Conservation (phyloP, 768 basidiomycete genomes). For the Termitomyces bulborhizus region DNA sequence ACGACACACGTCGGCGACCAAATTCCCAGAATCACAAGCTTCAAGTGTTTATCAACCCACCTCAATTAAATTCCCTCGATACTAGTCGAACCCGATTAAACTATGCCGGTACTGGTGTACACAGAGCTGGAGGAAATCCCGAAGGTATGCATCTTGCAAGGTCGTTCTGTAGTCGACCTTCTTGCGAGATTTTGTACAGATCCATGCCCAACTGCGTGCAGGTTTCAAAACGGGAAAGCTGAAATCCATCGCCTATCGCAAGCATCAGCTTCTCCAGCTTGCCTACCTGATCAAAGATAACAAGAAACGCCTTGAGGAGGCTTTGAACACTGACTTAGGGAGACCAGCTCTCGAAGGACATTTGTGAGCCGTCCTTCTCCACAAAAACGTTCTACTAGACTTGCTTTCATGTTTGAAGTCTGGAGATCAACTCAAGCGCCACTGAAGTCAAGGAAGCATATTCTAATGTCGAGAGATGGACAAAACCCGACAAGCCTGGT, state of each 20-base stretch:
- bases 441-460: conserved; percentile 47
- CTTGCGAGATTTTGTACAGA: conserved; percentile 27
- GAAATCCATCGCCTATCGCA: conserved; percentile 61
- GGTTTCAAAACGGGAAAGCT: conserved; percentile 64
- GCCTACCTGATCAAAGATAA: conserved; percentile 75
- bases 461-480: conserved; percentile 68
- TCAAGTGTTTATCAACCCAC: not conserved
- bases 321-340: conserved; percentile 58
- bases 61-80: no score
- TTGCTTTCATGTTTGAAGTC: conserved; percentile 27
- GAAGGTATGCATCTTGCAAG: conserved; percentile 24
- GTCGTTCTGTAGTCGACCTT: no score
- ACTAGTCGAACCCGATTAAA: not conserved
- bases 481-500: conserved; percentile 51
- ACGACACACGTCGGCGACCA: not conserved
- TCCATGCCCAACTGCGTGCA: conserved; percentile 46
- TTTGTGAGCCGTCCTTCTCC: conserved; percentile 25
- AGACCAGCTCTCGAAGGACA: conserved; percentile 54
- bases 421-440: conserved; percentile 55
- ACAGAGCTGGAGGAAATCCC: conserved; percentile 52
- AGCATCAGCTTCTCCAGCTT: conserved; percentile 70
- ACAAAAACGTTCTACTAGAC: not conserved
- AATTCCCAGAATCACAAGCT: conserved; percentile 2
- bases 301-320: conserved; percentile 46
- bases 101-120: conserved; percentile 29